phyloP scores from a whole-genome alignment of 768 basidiomycete genomes.

The Suillus luteus region DNA sequence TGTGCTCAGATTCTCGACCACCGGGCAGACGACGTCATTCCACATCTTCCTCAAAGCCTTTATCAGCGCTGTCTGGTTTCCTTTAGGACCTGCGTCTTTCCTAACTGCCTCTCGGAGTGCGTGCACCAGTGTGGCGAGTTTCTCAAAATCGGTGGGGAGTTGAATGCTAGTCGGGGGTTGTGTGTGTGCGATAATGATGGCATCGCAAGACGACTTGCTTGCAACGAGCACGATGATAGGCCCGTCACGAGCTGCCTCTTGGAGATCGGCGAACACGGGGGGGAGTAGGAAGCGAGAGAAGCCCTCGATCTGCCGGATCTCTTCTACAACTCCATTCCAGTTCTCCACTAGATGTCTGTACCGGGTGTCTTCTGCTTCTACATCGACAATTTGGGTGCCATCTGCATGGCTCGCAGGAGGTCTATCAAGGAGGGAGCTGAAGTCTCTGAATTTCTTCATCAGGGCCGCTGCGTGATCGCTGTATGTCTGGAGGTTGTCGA shows the following conservation, averaged over 20 bases:
- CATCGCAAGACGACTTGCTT: conserved; percentile 17
- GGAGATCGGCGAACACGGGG: conserved; percentile 12
- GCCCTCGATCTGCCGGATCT: conserved; percentile 18
- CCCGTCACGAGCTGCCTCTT: conserved; percentile 9
- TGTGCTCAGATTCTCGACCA: not conserved
- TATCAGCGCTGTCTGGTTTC: not conserved
- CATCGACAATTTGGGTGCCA: not conserved
- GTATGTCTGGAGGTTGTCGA: not conserved
- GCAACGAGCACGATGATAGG: conserved; percentile 11
- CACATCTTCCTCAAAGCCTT: not conserved
- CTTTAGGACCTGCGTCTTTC: too few species aligned
- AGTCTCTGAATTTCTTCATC: not conserved
- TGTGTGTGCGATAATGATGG: conserved; percentile 14
- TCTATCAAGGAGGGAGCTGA: not conserved
- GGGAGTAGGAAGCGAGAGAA: conserved; percentile 20
- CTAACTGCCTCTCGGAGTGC: too few species aligned
- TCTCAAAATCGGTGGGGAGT: not conserved
- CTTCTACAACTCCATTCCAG: conserved; percentile 17
- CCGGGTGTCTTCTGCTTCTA: not conserved
- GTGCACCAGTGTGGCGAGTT: not conserved
- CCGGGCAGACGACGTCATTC: not conserved
- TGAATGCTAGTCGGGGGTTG: conserved; percentile 1
- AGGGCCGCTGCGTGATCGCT: not conserved
- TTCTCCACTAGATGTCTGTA: conserved; percentile 5
- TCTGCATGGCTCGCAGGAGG: not conserved